Conservation (phyloP, 441 rosid species). For the Codiaeum variegatum region DNA sequence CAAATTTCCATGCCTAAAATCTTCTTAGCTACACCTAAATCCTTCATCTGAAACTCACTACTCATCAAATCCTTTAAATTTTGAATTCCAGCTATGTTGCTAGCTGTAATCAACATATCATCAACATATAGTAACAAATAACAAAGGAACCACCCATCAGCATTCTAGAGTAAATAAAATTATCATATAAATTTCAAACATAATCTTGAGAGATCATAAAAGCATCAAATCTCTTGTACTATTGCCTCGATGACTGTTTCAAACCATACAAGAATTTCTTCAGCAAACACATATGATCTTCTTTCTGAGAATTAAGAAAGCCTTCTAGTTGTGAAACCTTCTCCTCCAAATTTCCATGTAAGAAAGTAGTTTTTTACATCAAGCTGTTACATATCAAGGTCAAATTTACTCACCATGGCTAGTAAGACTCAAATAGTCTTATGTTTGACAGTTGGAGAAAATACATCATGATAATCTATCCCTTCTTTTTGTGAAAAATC, state of each 20-base stretch:
- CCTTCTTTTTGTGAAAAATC: too few relatives aligned
- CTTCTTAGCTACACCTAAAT: too few relatives aligned
- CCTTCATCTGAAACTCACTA: too few relatives aligned
- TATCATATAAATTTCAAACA: not conserved
- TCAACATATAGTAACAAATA: too few relatives aligned
- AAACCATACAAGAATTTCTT: not conserved
- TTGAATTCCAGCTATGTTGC: too few relatives aligned
- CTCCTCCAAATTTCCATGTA: not conserved
- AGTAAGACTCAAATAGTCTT: too few relatives aligned
- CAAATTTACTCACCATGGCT: too few relatives aligned
- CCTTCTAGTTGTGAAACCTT: not conserved
- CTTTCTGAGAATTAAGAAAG: too few relatives aligned
- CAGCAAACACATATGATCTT: not conserved
- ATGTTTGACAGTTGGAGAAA: not conserved
- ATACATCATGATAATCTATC: not conserved
- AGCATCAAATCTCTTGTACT: not conserved
- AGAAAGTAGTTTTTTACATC: not conserved
- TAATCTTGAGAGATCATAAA: not conserved
- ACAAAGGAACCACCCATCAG: too few relatives aligned
- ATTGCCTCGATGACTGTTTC: not conserved
- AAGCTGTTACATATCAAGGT: not conserved
- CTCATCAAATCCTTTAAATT: too few relatives aligned
- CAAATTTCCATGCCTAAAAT: too few relatives aligned
- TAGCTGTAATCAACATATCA: too few relatives aligned
- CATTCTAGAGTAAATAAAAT: not conserved